Evolutionary conservation across 768 basidiomycete species (phyloP).

Genomic region (Psilocybe cyanescens): DNA sequence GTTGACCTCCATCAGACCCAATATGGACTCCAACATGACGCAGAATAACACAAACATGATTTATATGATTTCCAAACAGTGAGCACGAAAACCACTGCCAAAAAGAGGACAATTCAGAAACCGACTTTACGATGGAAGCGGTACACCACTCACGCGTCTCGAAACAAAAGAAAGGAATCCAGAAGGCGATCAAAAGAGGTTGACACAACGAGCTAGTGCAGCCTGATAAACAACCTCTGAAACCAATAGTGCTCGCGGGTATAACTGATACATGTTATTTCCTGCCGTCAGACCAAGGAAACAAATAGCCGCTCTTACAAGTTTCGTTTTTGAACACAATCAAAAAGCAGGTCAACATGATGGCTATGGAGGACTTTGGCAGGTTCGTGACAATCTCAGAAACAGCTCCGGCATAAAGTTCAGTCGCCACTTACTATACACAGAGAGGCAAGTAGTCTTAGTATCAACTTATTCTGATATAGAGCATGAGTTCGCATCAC

Average conservation of each 20-base stretch:
- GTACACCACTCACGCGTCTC: conserved; percentile 22
- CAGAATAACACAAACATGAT: conserved; percentile 15
- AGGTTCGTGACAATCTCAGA: not conserved
- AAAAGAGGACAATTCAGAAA: not conserved
- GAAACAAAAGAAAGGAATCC: conserved; percentile 24
- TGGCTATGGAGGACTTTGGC: conserved; percentile 19
- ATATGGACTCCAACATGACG: not conserved
- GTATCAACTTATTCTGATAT: conserved; percentile 23
- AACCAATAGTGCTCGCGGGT: conserved; percentile 17
- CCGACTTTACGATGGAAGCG: not conserved
- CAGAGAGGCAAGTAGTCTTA: conserved; percentile 16
- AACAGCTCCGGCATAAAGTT: not conserved
- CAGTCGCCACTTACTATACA: conserved; percentile 19
- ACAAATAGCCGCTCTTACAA: conserved; percentile 12
- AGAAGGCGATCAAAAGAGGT: conserved; percentile 25
- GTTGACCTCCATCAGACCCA: not conserved
- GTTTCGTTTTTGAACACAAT: conserved; percentile 22
- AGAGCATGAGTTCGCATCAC: conserved; percentile 31
- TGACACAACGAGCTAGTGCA: conserved; percentile 23
- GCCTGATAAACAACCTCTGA: conserved; percentile 25
- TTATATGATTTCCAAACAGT: conserved; percentile 26
- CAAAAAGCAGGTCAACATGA: conserved; percentile 25
- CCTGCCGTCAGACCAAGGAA: not conserved
- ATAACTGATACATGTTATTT: conserved; percentile 14
- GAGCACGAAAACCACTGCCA: conserved; percentile 22